Evolutionary conservation across 129 eudicot species (phyloP).

Genomic region (Dittrichia graveolens): DNA sequence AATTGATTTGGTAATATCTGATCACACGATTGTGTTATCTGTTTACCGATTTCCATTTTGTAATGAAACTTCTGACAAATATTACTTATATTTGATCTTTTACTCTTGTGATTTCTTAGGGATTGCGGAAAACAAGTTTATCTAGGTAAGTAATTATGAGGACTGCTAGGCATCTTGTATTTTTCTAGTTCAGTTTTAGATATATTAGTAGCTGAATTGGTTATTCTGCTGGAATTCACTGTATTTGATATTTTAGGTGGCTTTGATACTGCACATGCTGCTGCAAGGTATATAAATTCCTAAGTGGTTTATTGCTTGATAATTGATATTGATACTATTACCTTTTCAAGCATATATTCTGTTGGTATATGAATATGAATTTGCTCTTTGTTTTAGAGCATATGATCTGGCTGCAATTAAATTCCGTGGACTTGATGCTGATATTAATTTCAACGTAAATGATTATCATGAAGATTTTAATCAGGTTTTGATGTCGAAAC

Average conservation of each 20-base stretch:
- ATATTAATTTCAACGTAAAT: slow-evolving; percentile 57
- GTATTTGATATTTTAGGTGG: slow-evolving; percentile 56
- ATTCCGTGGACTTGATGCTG: slow-evolving; percentile 78
- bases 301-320: background rate
- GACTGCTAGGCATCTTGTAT: background rate
- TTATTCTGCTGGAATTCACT: background rate
- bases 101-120: slow-evolving; percentile 56
- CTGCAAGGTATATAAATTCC: slow-evolving; percentile 37
- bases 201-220: background rate
- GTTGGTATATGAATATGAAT: slow-evolving; percentile 40
- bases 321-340: background rate
- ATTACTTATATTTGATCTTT: slow-evolving; percentile 17
- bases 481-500: slow-evolving; percentile 44
- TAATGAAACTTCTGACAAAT: background rate
- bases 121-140: slow-evolving; percentile 88
- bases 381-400: background rate
- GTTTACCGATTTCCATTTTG: slow-evolving; percentile 1
- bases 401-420: slow-evolving; percentile 66
- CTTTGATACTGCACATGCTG: slow-evolving; percentile 46
- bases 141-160: slow-evolving; percentile 48
- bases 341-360: background rate
- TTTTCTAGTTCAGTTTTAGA: slow-evolving; percentile 4
- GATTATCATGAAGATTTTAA: slow-evolving; percentile 68
- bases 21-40: slow-evolving; percentile 5
- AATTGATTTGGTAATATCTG: background rate